These are phyloP conservation scores for Hura crepitans DNA, from an alignment of 441 rosid species.

Conservation along the genomic window DNA sequence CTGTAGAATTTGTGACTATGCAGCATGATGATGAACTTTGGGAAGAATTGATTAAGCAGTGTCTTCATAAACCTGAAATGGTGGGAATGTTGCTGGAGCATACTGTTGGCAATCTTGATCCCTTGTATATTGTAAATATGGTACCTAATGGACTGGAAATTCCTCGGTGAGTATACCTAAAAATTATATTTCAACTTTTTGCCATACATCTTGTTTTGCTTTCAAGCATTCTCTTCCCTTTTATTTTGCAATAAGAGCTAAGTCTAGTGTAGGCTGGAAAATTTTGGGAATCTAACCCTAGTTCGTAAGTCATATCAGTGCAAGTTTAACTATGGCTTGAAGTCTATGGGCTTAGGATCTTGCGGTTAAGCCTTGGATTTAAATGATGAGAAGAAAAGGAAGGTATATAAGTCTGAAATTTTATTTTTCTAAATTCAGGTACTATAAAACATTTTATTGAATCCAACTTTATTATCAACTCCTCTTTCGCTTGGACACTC, in stretches of 20 bases:
- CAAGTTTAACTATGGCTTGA: neutral
- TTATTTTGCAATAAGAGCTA: conserved; percentile 4
- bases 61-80: conserved; percentile 96
- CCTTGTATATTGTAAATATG: conserved; percentile 90
- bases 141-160: conserved; percentile 98
- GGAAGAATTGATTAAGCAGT: conserved; percentile 96
- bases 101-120: conserved; percentile 98
- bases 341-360: neutral
- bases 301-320: neutral
- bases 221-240: neutral
- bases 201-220: neutral
- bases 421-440: neutral
- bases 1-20: conserved; percentile 93
- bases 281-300: neutral
- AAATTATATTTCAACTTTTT: neutral
- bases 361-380: neutral
- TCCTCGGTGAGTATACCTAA: conserved; percentile 69
- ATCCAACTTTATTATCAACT: neutral
- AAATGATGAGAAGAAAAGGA: neutral
- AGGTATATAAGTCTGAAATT: neutral
- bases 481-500: neutral
- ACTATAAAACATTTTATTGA: neutral
- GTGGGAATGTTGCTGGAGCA: conserved; percentile 95
- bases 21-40: conserved; percentile 98
- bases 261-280: neutral